Evolutionary conservation across 108 stramenopile species (phyloP), one percentile per base, ranked within the genome.

Genomic region (Skeletonema marinoi): DNA sequence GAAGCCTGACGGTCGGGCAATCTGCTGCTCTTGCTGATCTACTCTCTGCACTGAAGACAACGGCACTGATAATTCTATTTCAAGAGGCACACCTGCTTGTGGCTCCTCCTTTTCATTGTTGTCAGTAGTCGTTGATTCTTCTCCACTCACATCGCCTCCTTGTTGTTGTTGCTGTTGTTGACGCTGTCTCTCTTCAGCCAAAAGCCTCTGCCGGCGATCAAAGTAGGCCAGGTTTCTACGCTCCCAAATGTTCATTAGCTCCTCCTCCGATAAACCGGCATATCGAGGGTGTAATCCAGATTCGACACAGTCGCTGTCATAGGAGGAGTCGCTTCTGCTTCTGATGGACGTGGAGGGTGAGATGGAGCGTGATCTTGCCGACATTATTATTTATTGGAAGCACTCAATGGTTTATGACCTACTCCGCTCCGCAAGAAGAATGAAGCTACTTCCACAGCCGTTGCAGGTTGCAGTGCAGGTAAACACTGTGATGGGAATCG

Each of bases 161-260:
- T 56, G 25, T 7, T 10, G 11, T 46, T 25, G 16, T 5, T 9
- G 16, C 54, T 56, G 44, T 11, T 25, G 25, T 56, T 56, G 21
- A 0, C 19, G 54, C 54, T 56, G 9, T 17, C 54, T 56, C 5
- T 56, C 9, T 25, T 56, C 21, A 16, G 21, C 54, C 54, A 25
- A 21, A 1, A 29, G 2, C 9, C 54, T 56, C 54, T 56, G 54
- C 54, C 54, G 54, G 25, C 54, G 54, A 25, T 56, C 54, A 29
- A 56, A 56, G 54, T 56, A 25, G 54, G 54, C 54, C 54, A 56
- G 25, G 25, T 56, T 56, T 56, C 54, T 56, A 9, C 54, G 54
- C 21, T 56, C 54, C 54, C 54, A 56, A 29, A 56, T 21, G 8
- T 1, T 29, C 54, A 56, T 56, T 9, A 56, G 54, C 25, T 56